These are phyloP conservation scores for Pythium phragmiticola DNA, from an alignment of 352 stramenopile species.

Conservation along the genomic window DNA sequence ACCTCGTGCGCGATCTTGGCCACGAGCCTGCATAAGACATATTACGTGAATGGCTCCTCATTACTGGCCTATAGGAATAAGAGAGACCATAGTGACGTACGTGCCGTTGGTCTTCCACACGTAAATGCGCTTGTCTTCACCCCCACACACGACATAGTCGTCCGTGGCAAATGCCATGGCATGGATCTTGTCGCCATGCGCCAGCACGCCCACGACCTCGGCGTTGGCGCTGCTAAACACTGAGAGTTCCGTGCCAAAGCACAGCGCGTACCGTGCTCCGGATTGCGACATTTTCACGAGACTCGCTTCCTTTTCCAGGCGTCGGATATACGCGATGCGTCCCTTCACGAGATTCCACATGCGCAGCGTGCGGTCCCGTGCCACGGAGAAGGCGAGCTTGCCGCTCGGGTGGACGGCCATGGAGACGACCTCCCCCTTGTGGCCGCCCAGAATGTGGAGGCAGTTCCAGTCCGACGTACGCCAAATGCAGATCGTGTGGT, in stretches of 20 bases:
- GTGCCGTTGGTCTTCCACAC: constrained; percentile 72
- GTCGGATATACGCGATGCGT: constrained; percentile 84
- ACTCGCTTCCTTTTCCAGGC: constrained; percentile 78
- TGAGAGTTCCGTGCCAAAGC: constrained; percentile 70
- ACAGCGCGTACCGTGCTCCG: constrained; percentile 65
- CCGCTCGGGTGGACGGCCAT: constrained; percentile 88
- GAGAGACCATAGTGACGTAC: constrained; percentile 33
- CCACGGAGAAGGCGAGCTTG: constrained; percentile 85
- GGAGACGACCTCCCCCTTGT: constrained; percentile 84
- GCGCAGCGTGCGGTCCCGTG: constrained; percentile 77
- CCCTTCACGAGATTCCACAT: constrained; percentile 92
- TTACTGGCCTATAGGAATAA: not conserved
- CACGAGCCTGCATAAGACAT: constrained; percentile 39
- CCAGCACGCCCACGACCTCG: constrained; percentile 64
- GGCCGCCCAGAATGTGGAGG: constrained; percentile 84
- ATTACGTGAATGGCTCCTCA: not conserved
- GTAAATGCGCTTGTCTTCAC: constrained; percentile 83
- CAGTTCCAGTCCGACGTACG: constrained; percentile 89
- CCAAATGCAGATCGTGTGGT: constrained; percentile 91
- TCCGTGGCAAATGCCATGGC: constrained; percentile 73
- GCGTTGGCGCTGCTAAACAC: constrained; percentile 83
- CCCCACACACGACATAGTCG: constrained; percentile 71
- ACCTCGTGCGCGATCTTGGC: constrained; percentile 64
- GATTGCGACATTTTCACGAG: constrained; percentile 77
- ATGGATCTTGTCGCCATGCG: constrained; percentile 76